Percentiles rank a stretch among this genome's conserved stretches.
Evolutionary conservation across 768 basidiomycete species (phyloP).

Genomic region (Mycena floridula): DNA sequence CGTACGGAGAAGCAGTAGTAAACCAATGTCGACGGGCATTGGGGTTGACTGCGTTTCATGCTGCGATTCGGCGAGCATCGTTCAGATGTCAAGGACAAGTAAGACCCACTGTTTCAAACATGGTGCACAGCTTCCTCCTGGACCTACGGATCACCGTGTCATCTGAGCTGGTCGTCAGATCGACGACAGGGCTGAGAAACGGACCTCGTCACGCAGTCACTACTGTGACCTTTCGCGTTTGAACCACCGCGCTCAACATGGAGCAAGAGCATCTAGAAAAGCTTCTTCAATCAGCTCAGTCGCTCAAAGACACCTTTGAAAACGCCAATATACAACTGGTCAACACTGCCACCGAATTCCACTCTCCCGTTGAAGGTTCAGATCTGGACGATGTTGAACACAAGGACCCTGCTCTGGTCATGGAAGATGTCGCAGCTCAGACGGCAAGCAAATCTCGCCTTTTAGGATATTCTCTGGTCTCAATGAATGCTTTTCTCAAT

Average conservation of each 20-base stretch:
- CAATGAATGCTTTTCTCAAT: not conserved
- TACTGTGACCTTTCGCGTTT: too few species aligned
- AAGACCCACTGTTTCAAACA: too few species aligned
- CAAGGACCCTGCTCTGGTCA: slow-evolving; percentile 51
- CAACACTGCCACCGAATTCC: slow-evolving; percentile 29
- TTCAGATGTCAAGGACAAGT: too few species aligned
- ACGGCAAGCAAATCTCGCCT: slow-evolving; percentile 46
- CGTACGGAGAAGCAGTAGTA: too few species aligned
- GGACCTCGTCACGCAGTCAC: too few species aligned
- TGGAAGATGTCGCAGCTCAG: slow-evolving; percentile 53
- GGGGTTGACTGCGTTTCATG: too few species aligned
- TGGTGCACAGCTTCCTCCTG: too few species aligned
- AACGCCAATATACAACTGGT: slow-evolving; percentile 31
- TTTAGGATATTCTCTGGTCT: not conserved
- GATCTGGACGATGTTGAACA: slow-evolving; percentile 29
- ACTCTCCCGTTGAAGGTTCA: slow-evolving; percentile 28
- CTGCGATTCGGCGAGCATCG: too few species aligned
- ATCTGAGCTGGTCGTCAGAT: too few species aligned
- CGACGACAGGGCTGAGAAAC: too few species aligned
- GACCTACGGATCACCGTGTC: too few species aligned
- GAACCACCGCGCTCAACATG: slow-evolving; percentile 7
- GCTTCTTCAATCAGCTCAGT: slow-evolving; percentile 23
- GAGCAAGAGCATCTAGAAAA: slow-evolving; percentile 14
- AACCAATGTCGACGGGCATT: too few species aligned
- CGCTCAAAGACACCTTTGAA: slow-evolving; percentile 27